A percentile compares a stretch with the other conserved stretches of the same genome.
Conservation (phyloP, 768 basidiomycete genomes). For the Serpula lacrymans region DNA sequence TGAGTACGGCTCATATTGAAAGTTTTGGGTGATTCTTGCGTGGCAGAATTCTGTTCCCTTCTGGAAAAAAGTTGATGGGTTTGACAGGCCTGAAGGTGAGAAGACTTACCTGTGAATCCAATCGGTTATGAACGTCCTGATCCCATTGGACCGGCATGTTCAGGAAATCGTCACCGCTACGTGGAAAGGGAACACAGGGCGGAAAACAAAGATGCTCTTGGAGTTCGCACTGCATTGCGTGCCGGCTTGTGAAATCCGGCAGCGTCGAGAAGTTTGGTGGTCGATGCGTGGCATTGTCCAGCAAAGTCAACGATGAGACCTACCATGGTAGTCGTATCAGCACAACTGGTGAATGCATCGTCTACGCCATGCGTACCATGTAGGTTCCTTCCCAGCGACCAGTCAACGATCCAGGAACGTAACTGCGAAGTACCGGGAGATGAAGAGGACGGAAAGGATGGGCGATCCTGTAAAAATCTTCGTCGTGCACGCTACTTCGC, state of each 20-base stretch:
- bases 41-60: constrained; percentile 25
- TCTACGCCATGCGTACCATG: constrained; percentile 39
- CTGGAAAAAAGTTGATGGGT: constrained; percentile 6
- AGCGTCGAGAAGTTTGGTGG: constrained; percentile 5
- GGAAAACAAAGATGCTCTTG: constrained; percentile 42
- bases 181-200: constrained; percentile 32
- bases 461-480: constrained; percentile 36
- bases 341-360: neutral
- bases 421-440: constrained; percentile 22
- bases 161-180: constrained; percentile 13
- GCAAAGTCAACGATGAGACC: constrained; percentile 24
- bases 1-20: constrained; percentile 30
- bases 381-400: constrained; percentile 62
- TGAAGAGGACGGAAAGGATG: constrained; percentile 20
- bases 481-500: constrained; percentile 31
- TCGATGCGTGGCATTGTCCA: constrained; percentile 9
- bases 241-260: constrained; percentile 40
- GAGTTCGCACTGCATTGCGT: constrained; percentile 49
- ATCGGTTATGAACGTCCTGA: constrained; percentile 9
- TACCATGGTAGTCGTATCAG: constrained; percentile 9
- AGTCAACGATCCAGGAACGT: constrained; percentile 44
- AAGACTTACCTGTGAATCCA: constrained; percentile 22
- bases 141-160: no score
- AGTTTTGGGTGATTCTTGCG: constrained; percentile 18
- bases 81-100: constrained; percentile 18